phyloP scores from a whole-genome alignment of 148 eudicot genomes.

The Simmondsia chinensis region DNA sequence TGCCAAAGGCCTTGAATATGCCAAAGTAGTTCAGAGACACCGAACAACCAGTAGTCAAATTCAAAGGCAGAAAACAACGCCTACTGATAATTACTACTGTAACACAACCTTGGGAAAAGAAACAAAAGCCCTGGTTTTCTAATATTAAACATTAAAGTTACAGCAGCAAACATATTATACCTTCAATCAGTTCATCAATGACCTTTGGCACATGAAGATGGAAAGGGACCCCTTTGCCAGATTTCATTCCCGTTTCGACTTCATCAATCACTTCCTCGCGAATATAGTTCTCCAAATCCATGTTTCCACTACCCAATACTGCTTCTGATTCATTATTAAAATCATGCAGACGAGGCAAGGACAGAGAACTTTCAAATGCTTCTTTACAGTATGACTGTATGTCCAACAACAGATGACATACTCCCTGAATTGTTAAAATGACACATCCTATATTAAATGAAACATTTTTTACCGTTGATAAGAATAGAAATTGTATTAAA shows the following conservation, averaged over 20 bases:
- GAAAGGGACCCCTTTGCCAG: constrained; percentile 38
- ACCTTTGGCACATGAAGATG: constrained; percentile 64
- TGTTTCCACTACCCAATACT: constrained; percentile 46
- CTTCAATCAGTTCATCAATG: constrained; percentile 53
- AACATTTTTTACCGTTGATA: background rate
- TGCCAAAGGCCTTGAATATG: no score
- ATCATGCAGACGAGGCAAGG: constrained; percentile 41
- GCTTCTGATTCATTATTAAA: constrained; percentile 32
- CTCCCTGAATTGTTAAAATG: constrained; percentile 40
- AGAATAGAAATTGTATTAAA: no score
- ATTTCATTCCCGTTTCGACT: constrained; percentile 39
- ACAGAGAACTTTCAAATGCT: constrained; percentile 28
- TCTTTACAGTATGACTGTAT: constrained; percentile 64
- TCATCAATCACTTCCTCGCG: constrained; percentile 40
- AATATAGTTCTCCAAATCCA: constrained; percentile 69
- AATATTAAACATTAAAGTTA: background rate
- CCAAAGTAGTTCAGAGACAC: no score
- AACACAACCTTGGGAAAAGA: no score
- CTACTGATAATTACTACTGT: no score
- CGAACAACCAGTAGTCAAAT: no score
- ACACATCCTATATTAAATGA: background rate
- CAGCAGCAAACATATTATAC: constrained; percentile 22
- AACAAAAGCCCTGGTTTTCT: background rate
- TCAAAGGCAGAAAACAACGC: no score
- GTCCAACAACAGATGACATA: constrained; percentile 74